Percentiles rank a stretch among this genome's conserved stretches.
Conservation (phyloP, 2,329 filamentous ascomycete genomes). For the Xylariaceae sp. region DNA sequence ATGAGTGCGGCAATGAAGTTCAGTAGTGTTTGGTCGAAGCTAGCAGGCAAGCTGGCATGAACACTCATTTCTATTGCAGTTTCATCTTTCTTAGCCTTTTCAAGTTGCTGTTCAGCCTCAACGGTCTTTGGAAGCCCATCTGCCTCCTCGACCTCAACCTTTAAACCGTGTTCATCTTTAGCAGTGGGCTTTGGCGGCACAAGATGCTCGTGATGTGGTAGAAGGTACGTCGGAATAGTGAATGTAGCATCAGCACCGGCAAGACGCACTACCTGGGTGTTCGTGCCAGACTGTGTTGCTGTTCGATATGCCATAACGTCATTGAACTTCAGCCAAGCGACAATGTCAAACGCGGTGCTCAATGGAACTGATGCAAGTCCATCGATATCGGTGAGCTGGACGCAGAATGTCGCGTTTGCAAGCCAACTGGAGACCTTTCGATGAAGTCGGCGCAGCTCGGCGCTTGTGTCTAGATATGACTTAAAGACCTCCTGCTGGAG, state of each 20-base stretch:
- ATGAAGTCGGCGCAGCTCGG: slow-evolving; percentile 45
- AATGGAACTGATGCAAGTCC: slow-evolving; percentile 47
- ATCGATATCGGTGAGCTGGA: slow-evolving; percentile 44
- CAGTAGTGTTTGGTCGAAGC: slow-evolving; percentile 50
- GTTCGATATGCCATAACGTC: slow-evolving; percentile 51
- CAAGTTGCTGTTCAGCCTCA: slow-evolving; percentile 38
- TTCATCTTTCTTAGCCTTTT: slow-evolving; percentile 44
- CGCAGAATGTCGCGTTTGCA: slow-evolving; percentile 50
- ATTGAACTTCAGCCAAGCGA: slow-evolving; percentile 41
- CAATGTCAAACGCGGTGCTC: slow-evolving; percentile 46
- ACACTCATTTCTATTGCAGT: slow-evolving; percentile 45
- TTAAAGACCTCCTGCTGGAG: slow-evolving; percentile 49
- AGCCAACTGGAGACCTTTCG: slow-evolving; percentile 47
- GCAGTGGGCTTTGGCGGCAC: slow-evolving; percentile 40
- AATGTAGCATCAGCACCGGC: slow-evolving; percentile 50
- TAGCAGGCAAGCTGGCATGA: slow-evolving; percentile 47
- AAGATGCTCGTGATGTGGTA: slow-evolving; percentile 55
- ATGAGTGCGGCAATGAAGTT: slow-evolving; percentile 53
- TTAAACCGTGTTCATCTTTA: slow-evolving; percentile 33
- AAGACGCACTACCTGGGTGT: slow-evolving; percentile 48
- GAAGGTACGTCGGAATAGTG: slow-evolving; percentile 45
- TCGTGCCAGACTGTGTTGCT: slow-evolving; percentile 38
- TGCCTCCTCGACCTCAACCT: slow-evolving; percentile 39
- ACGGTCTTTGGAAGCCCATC: slow-evolving; percentile 43
- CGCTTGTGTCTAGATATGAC: slow-evolving; percentile 41